Evolutionary conservation across 2,329 filamentous ascomycete species (phyloP).

Genomic region (Aspergillus sp.): DNA sequence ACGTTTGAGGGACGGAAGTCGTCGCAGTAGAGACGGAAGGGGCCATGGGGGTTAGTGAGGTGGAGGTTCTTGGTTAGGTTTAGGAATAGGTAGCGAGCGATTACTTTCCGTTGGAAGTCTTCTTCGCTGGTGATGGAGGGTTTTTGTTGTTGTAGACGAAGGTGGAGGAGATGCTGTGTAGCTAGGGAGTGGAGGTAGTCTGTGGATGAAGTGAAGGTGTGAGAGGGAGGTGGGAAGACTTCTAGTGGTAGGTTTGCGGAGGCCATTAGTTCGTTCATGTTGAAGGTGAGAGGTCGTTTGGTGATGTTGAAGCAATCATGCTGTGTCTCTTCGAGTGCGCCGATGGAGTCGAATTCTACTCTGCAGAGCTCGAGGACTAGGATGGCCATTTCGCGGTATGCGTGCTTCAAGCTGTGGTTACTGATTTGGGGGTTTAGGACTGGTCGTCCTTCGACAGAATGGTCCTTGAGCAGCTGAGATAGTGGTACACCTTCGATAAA

Average conservation of each 20-base stretch:
- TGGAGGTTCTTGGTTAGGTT: not conserved
- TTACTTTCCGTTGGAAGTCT: not conserved
- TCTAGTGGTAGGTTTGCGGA: not conserved
- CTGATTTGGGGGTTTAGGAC: not conserved
- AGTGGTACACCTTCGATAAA: not conserved
- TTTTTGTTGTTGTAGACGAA: not conserved
- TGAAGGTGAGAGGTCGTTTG: not conserved
- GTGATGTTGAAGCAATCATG: not conserved
- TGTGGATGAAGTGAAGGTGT: not conserved
- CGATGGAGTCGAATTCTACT: not conserved
- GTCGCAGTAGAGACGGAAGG: slow-evolving; percentile 24
- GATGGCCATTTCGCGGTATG: not conserved
- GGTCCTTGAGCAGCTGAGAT: not conserved
- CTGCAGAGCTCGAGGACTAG: not conserved
- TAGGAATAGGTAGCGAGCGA: not conserved
- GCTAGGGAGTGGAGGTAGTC: not conserved
- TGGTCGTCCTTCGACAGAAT: not conserved
- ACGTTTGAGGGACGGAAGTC: slow-evolving; percentile 31
- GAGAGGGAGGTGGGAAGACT: not conserved
- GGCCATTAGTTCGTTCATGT: not conserved
- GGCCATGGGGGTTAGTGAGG: slow-evolving; percentile 4
- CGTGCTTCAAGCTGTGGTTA: not conserved
- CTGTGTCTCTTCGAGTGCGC: not conserved
- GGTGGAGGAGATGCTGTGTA: not conserved
- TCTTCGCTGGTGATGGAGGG: not conserved